Percentiles rank a stretch among this genome's conserved stretches.
Evolutionary conservation across 2,329 filamentous ascomycete species (phyloP).

Genomic region (Ceratocystis eucalypticola): DNA sequence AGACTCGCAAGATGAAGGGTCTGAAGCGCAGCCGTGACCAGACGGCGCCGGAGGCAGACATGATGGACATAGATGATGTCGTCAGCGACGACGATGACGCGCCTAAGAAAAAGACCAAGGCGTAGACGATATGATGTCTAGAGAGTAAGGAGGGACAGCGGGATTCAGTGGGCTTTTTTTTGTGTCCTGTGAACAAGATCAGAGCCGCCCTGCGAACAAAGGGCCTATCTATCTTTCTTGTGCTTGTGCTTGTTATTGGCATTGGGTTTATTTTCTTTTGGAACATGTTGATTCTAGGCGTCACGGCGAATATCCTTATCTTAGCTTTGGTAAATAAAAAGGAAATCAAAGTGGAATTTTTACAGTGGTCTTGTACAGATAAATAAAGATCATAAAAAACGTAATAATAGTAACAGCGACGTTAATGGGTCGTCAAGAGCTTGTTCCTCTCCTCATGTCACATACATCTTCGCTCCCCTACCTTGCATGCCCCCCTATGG

Average conservation of each 20-base stretch:
- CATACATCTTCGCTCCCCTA: not conserved
- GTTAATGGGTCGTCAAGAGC: not conserved
- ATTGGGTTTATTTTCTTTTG: conserved; percentile 14
- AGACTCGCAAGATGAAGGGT: conserved; percentile 99
- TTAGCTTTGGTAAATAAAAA: conserved; percentile 12
- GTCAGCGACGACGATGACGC: conserved; percentile 27
- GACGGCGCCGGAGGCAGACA: conserved; percentile 32
- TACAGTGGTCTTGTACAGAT: not conserved
- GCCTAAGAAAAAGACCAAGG: conserved; percentile 23
- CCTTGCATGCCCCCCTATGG: conserved; percentile 4
- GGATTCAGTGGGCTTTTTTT: not conserved
- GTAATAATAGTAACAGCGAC: not conserved
- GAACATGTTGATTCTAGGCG: conserved; percentile 15
- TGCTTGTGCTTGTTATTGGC: conserved; percentile 16
- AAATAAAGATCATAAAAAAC: not conserved
- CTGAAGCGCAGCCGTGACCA: conserved; percentile 69
- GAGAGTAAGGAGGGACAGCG: not conserved
- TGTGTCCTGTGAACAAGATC: not conserved
- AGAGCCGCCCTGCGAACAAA: not conserved
- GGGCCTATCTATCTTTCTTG: conserved; percentile 1
- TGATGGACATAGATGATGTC: conserved; percentile 29
- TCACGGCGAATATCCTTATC: conserved; percentile 16
- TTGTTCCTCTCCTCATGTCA: not conserved
- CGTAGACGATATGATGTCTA: not conserved
- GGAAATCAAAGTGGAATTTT: conserved; percentile 2